These are phyloP conservation scores for Plantago elongata DNA, from an alignment of 257 asterid species.

Conservation along the genomic window DNA sequence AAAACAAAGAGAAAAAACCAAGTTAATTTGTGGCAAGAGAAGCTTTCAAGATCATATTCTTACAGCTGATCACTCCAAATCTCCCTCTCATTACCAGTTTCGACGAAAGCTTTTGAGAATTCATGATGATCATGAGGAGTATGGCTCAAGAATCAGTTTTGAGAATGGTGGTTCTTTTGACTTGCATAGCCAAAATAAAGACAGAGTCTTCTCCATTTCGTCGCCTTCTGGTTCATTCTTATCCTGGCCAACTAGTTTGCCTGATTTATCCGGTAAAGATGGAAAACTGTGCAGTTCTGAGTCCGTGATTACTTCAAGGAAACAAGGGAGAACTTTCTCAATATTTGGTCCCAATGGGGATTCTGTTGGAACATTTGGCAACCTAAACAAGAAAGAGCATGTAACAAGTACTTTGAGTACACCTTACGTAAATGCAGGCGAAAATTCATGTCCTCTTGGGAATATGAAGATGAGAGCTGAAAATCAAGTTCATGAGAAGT, in stretches of 20 bases:
- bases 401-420: slow-evolving; percentile 24
- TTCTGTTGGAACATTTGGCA: slow-evolving; percentile 6
- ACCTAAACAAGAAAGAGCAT: slow-evolving; percentile 15
- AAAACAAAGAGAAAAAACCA: slow-evolving; percentile 74
- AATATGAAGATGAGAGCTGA: slow-evolving; percentile 24
- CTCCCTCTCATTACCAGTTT: slow-evolving; percentile 31
- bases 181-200: slow-evolving; percentile 34
- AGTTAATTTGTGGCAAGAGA: slow-evolving; percentile 41
- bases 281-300: slow-evolving; percentile 20
- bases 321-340: slow-evolving; percentile 26
- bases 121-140: slow-evolving; percentile 35
- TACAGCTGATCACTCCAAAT: slow-evolving; percentile 24
- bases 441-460: slow-evolving; percentile 15
- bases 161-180: slow-evolving; percentile 32
- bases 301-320: slow-evolving; percentile 2
- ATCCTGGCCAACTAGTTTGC: slow-evolving; percentile 35
- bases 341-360: slow-evolving; percentile 29
- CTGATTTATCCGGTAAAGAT: slow-evolving; percentile 28
- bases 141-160: slow-evolving; percentile 44
- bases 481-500: slow-evolving; percentile 32
- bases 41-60: slow-evolving; percentile 19
- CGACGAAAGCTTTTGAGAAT: slow-evolving; percentile 28
- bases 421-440: slow-evolving; percentile 16
- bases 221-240: slow-evolving; percentile 34
- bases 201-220: slow-evolving; percentile 42